Percentiles rank a stretch among this genome's conserved stretches.
Evolutionary conservation across 108 stramenopile species (phyloP).

Genomic region (Cyclotella kingstonii): DNA sequence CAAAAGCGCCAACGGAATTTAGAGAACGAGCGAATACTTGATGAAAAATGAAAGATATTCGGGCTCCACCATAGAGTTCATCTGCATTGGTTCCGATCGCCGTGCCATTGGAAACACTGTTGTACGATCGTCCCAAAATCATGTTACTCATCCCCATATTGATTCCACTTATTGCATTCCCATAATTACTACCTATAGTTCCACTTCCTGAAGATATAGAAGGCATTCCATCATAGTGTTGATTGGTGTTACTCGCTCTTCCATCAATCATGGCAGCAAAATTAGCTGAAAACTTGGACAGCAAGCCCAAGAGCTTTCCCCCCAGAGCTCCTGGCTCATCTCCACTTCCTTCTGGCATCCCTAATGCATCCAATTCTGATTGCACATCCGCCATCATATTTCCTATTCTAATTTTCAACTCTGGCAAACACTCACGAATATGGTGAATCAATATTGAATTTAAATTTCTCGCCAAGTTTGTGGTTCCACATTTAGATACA

Average conservation of each 20-base stretch:
- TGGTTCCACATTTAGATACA: constrained; percentile 70
- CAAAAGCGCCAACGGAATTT: constrained; percentile 89
- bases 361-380: constrained; percentile 84
- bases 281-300: constrained; percentile 90
- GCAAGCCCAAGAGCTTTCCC: constrained; percentile 77
- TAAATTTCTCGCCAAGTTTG: constrained; percentile 72
- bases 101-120: constrained; percentile 11
- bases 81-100: constrained; percentile 48
- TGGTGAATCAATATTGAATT: constrained; percentile 96
- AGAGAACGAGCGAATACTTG: constrained; percentile 90
- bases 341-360: constrained; percentile 48
- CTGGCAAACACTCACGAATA: constrained; percentile 96
- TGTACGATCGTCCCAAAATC: constrained; percentile 17
- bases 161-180: constrained; percentile 27
- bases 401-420: constrained; percentile 89
- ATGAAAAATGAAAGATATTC: constrained; percentile 93
- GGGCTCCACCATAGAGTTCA: constrained; percentile 96
- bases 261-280: constrained; percentile 91
- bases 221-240: constrained; percentile 41
- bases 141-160: constrained; percentile 30
- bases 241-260: constrained; percentile 56
- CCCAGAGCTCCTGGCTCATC: constrained; percentile 50
- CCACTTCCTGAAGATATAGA: constrained; percentile 5
- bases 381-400: constrained; percentile 89
- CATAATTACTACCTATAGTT: constrained; percentile 19